phyloP scores from a whole-genome alignment of 768 basidiomycete species.

The Hypholoma sublateritium region DNA sequence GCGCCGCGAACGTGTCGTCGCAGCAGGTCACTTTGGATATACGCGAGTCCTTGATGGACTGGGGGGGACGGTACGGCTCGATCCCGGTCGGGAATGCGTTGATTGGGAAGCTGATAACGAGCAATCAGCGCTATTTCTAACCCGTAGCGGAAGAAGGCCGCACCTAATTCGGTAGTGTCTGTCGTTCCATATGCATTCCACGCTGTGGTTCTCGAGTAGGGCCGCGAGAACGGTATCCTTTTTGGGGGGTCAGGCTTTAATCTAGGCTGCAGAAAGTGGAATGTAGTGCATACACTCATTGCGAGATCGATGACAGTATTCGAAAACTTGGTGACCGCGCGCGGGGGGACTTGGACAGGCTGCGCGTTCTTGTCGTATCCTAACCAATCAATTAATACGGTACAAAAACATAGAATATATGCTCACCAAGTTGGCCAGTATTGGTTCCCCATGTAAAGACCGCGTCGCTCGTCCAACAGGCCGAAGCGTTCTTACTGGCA shows the following conservation, averaged over 20 bases:
- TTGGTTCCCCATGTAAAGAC: slow-evolving; percentile 95
- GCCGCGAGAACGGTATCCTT: slow-evolving; percentile 85
- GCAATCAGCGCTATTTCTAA: neutral
- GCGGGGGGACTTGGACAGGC: slow-evolving; percentile 73
- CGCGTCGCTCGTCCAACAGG: slow-evolving; percentile 76
- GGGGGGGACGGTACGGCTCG: slow-evolving; percentile 78
- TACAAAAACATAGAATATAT: neutral
- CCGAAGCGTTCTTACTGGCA: slow-evolving; percentile 84
- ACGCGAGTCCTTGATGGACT: slow-evolving; percentile 63
- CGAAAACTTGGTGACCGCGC: slow-evolving; percentile 77
- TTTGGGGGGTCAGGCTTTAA: neutral
- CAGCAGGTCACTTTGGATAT: slow-evolving; percentile 80
- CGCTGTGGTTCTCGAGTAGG: slow-evolving; percentile 76
- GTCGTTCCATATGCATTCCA: slow-evolving; percentile 82
- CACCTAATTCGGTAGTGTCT: slow-evolving; percentile 73
- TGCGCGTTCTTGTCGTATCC: slow-evolving; percentile 78
- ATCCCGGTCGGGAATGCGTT: slow-evolving; percentile 78
- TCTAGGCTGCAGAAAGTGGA: neutral
- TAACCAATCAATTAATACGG: slow-evolving; percentile 21
- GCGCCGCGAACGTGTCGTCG: slow-evolving; percentile 79
- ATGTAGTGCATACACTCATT: slow-evolving; percentile 57
- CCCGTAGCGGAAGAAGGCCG: slow-evolving; percentile 13
- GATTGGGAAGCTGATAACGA: slow-evolving; percentile 60
- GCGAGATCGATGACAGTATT: slow-evolving; percentile 71
- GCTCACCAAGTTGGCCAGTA: slow-evolving; percentile 82